Evolutionary conservation across 768 basidiomycete species (phyloP).

Genomic region (Collybia sordida): DNA sequence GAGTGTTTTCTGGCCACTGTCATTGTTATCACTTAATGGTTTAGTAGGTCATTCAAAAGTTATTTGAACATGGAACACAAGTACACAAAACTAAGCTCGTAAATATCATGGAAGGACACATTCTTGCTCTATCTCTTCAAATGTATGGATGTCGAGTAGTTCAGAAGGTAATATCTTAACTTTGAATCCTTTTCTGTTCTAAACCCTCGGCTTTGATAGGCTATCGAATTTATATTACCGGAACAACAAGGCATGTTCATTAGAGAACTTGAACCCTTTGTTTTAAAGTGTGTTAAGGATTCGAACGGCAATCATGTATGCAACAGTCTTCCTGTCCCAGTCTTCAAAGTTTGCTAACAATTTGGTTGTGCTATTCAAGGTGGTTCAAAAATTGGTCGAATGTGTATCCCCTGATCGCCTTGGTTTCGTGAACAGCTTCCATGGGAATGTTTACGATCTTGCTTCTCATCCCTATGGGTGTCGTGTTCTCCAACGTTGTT

Average conservation of each 20-base stretch:
- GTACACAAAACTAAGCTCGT: conserved; percentile 72
- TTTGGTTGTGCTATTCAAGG: conserved; percentile 36
- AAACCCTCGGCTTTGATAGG: conserved; percentile 43
- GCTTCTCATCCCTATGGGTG: conserved; percentile 92
- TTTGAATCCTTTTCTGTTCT: not conserved
- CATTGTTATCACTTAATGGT: not conserved
- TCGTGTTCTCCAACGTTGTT: conserved; percentile 89
- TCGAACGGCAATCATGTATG: conserved; percentile 92
- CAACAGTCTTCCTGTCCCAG: conserved; percentile 7
- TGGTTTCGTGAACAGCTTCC: conserved; percentile 72
- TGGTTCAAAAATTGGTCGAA: conserved; percentile 87
- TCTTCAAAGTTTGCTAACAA: conserved; percentile 3
- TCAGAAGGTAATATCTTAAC: conserved; percentile 66
- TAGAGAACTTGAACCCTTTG: conserved; percentile 73
- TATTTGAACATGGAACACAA: conserved; percentile 84
- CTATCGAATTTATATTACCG: conserved; percentile 76
- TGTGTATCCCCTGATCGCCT: conserved; percentile 75
- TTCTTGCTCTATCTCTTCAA: conserved; percentile 77
- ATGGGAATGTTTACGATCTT: conserved; percentile 76
- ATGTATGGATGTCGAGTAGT: conserved; percentile 98
- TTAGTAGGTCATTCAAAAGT: conserved; percentile 84
- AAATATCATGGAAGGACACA: conserved; percentile 72
- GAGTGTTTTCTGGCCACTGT: conserved; percentile 23
- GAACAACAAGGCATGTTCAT: conserved; percentile 80
- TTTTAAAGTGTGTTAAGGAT: conserved; percentile 86